These are phyloP conservation scores for Priceomyces castillae DNA, from an alignment of 805 yeast genomes.

Conservation along the genomic window DNA sequence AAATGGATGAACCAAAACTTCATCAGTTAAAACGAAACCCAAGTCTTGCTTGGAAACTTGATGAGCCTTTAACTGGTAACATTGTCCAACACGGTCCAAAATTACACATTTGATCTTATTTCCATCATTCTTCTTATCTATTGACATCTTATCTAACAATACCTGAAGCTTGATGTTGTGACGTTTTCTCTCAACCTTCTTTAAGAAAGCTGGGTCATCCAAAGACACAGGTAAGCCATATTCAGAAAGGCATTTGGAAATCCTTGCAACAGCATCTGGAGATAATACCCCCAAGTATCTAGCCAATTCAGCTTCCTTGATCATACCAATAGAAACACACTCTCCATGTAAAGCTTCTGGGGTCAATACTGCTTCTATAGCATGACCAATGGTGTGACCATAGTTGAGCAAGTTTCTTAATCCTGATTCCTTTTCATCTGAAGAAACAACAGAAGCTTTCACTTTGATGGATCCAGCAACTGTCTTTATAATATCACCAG, in stretches of 20 bases:
- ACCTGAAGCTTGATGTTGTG: constrained; percentile 68
- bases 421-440: constrained; percentile 94
- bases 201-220: constrained; percentile 63
- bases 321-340: constrained; percentile 97
- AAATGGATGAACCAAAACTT: constrained; percentile 65
- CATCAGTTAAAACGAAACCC: constrained; percentile 79
- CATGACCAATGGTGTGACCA: constrained; percentile 98
- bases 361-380: constrained; percentile 94
- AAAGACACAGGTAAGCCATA: constrained; percentile 83
- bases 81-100: constrained; percentile 80
- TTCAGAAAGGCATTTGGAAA: constrained; percentile 76
- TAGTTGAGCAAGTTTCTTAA: constrained; percentile 88
- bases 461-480: constrained; percentile 85
- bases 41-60: constrained; percentile 78
- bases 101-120: constrained; percentile 83
- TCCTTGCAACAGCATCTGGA: constrained; percentile 91
- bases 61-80: constrained; percentile 86
- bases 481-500: constrained; percentile 70
- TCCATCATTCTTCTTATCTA: constrained; percentile 96
- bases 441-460: constrained; percentile 89
- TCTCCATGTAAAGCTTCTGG: constrained; percentile 98
- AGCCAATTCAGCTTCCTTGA: constrained; percentile 92
- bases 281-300: constrained; percentile 85
- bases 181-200: constrained; percentile 63
- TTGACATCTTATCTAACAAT: constrained; percentile 81